phyloP scores from a whole-genome alignment of 169 alveolate species.

The Ophryocystis elektroscirrha region DNA sequence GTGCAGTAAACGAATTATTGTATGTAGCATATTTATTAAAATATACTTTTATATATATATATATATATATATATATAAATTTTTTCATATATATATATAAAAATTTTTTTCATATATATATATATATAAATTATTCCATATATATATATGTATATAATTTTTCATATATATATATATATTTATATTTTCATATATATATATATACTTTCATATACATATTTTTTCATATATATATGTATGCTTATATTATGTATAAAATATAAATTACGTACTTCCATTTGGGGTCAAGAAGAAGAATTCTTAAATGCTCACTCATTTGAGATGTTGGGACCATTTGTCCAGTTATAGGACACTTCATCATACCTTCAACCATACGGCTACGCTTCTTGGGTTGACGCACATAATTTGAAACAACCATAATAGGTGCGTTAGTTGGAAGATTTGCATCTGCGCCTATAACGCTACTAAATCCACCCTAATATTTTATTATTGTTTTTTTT shows the following conservation, averaged over 20 bases:
- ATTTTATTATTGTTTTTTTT: neutral
- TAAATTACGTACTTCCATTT: slow-evolving; percentile 66
- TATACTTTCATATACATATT: too few species aligned
- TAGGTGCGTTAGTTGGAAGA: slow-evolving; percentile 31
- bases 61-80: too few species aligned
- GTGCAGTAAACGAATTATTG: neutral
- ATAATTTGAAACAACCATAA: slow-evolving; percentile 45
- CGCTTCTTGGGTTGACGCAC: slow-evolving; percentile 34
- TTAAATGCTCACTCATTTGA: slow-evolving; percentile 72
- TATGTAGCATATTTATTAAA: neutral
- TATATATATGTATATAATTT: too few species aligned
- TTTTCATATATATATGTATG: too few species aligned
- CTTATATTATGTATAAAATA: slow-evolving; percentile 11
- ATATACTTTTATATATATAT: too few species aligned
- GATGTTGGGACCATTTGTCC: slow-evolving; percentile 63
- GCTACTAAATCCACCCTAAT: neutral
- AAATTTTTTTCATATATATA: too few species aligned
- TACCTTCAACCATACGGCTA: slow-evolving; percentile 22
- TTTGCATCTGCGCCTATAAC: neutral
- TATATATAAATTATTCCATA: too few species aligned
- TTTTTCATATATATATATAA: too few species aligned
- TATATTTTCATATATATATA: too few species aligned
- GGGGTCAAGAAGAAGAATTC: slow-evolving; percentile 74
- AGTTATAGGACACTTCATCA: slow-evolving; percentile 79
- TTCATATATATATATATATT: too few species aligned